Evolutionary conservation across 2,329 filamentous ascomycete species (phyloP), one percentile per base, ranked within the genome.

Genomic region (Dactylonectria macrodidyma): DNA sequence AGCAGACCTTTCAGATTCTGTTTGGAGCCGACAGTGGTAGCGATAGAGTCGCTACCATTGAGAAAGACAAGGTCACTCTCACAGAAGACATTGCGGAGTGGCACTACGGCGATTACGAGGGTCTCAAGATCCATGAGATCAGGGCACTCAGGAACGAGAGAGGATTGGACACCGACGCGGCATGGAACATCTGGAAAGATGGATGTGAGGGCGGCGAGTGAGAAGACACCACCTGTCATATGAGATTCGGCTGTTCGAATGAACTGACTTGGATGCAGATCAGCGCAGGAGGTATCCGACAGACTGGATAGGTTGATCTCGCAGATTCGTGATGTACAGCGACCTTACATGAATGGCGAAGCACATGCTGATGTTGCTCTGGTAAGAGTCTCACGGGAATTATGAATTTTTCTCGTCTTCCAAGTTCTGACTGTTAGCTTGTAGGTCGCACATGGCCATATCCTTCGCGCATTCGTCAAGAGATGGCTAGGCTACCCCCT

Each of bases 31-130:
- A 84, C 38, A 74, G 75, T 5, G 74, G 78, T 1, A 33, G 68
- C 36, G 81, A 82, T 47, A n/a, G 14, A 8, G 8, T n/a, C 16
- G 26, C 16, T 16, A 41, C 44, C 2, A 19, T 36, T 7, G 55
- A 5, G 5, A 9, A 8, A 2, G 2, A 12, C 6, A 48, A 64
- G 33, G 80, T 89, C 30, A 78, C 84, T 64, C 77, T 86, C 38
- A 89, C 86, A 2, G 84, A 87, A 64, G 78, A 80, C 2, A 80
- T 91, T 50, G 80, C 84, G 2, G 89, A 91, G 76, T 91, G 89
- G 89, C 85, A 88, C 67, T 91, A 91, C 77, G 89, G 89, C 52
- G 80, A 85, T 66, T 91, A 91, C 75, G 89, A 91, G 76, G 89
- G 89, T 11, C 76, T 90, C 26, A 83, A 83, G 52, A 83, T 81